Evolutionary conservation across 202 grass and related monocot genomes (phyloP), one percentile per base, ranked within the genome.

Genomic region (Setaria italica): DNA sequence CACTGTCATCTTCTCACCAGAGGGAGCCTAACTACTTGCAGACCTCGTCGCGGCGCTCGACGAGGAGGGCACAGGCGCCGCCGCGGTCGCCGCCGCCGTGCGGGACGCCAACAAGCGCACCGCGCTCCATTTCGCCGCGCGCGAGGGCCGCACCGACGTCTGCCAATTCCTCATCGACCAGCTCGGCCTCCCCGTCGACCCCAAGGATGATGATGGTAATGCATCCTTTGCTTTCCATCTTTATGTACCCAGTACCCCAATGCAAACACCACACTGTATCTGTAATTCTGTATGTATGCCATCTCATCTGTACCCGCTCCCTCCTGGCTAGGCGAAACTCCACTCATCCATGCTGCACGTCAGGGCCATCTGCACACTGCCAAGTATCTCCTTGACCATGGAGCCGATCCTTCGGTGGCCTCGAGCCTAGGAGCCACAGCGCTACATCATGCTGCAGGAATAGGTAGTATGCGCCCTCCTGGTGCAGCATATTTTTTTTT

Each of bases 391-490:
- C 88, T 99, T n/a, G 86, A 90, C 72, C 93, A 91, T 74, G 90
- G 90, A 12, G 90, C 96, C 67, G 69, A 94, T 49, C 90, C 93
- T 72, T 94, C 96, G 14, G 72, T 88, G 57, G 86, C 93, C 2
- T 90, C 90, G 67, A 89, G 70, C 12, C 80, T 99, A 39, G 96
- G 93, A 39, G 91, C 91, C 53, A 96, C 96, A 71, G 65, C 93
- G 19, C 80, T 99, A 58, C 96, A 99, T 72, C 91, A 96, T 91
- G 93, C 93, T 76, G 90, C 96, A 67, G 96, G 96, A 65, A 96
- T 89, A 92, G 96, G 96, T 94, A 73, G 72, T 8, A 41, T 72
- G n/a, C 0, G 1, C 62, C 20, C 62, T 56, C 82, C 1, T 25
- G 0, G 3, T 37, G 34, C 7, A 5, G 12, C 76, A 10, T 45